Conservation (phyloP, 2,329 filamentous ascomycete species). For the Ascochyta fabae region DNA sequence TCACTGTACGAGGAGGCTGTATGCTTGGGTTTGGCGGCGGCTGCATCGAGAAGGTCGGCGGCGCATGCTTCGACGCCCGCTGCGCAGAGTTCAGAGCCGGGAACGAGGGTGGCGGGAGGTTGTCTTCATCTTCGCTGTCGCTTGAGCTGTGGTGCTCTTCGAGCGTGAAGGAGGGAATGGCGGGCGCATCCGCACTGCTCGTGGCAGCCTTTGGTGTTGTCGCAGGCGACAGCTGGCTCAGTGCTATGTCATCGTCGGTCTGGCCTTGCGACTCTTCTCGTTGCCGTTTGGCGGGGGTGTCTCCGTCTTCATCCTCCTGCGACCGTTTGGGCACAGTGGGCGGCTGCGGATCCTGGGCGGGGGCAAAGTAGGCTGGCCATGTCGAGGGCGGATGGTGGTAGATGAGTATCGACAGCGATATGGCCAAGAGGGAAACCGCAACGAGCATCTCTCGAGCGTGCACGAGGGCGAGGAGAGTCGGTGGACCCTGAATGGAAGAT, state of each 20-base stretch:
- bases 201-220: slow-evolving; percentile 43
- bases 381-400: slow-evolving; percentile 46
- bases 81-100: slow-evolving; percentile 56
- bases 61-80: slow-evolving; percentile 44
- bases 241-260: not conserved
- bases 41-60: slow-evolving; percentile 23
- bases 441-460: slow-evolving; percentile 45
- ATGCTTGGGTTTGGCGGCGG: slow-evolving; percentile 22
- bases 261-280: slow-evolving; percentile 22
- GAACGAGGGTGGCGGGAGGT: slow-evolving; percentile 51
- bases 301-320: slow-evolving; percentile 23
- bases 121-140: slow-evolving; percentile 42
- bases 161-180: slow-evolving; percentile 48
- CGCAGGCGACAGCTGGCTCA: slow-evolving; percentile 31
- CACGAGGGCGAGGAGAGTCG: slow-evolving; percentile 6
- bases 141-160: slow-evolving; percentile 39
- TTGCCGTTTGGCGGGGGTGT: slow-evolving; percentile 22
- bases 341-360: slow-evolving; percentile 16
- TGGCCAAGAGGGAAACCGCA: slow-evolving; percentile 46
- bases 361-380: slow-evolving; percentile 38
- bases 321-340: slow-evolving; percentile 22
- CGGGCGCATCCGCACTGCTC: slow-evolving; percentile 17
- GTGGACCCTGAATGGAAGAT: slow-evolving; percentile 22
- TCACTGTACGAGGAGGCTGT: slow-evolving; percentile 24
- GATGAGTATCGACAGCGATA: slow-evolving; percentile 46